Percentiles rank a stretch among this genome's conserved stretches.
Conservation (phyloP, 257 asterid species). For the Solanum habrochaites region DNA sequence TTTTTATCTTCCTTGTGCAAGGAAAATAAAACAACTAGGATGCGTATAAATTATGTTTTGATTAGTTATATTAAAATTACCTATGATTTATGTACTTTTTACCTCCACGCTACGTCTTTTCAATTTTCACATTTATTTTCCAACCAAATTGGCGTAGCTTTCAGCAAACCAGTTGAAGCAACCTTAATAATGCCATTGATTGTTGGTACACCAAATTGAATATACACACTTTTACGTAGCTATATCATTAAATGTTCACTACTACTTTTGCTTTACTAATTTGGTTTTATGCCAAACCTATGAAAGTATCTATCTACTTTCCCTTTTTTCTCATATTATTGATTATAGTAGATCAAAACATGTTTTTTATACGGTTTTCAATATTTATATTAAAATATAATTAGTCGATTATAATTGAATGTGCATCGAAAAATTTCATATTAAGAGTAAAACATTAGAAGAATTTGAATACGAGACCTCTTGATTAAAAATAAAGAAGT, state of each 20-base stretch:
- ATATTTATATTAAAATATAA: too few species aligned
- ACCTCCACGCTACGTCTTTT: not conserved
- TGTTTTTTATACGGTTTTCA: not conserved
- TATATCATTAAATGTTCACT: not conserved
- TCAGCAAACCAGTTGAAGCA: not conserved
- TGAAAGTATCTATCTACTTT: not conserved
- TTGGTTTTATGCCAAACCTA: not conserved
- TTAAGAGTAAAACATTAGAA: too few species aligned
- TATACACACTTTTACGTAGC: not conserved
- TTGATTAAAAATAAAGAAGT: too few species aligned
- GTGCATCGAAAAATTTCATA: accelerated
- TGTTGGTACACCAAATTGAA: not conserved
- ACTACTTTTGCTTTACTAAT: not conserved
- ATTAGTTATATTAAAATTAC: accelerated
- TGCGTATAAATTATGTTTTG: not conserved
- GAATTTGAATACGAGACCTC: not conserved
- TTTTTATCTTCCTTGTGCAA: not conserved
- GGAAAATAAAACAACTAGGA: not conserved
- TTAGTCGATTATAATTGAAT: too few species aligned
- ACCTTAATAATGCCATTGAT: not conserved
- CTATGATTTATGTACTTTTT: not conserved
- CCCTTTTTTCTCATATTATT: not conserved
- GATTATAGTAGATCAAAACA: not conserved
- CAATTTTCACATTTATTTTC: not conserved
- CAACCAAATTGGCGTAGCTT: not conserved